phyloP scores from a whole-genome alignment of 305 asterid genomes.

The Rubia occidens region DNA sequence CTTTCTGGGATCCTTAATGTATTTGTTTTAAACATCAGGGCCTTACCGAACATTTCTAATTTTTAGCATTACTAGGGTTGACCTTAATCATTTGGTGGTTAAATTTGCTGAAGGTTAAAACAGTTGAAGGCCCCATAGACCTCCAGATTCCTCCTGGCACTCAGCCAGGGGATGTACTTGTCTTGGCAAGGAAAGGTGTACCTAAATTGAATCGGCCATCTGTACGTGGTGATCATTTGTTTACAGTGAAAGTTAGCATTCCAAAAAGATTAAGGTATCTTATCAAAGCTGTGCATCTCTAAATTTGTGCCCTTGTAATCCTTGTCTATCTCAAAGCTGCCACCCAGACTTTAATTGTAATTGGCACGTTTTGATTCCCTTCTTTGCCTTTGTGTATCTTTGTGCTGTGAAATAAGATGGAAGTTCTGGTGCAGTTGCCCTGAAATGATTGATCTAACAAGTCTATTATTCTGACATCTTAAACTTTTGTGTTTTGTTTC shows the following conservation, averaged over 20 bases:
- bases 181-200: slow-evolving; percentile 93
- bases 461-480: background rate
- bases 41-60: background rate
- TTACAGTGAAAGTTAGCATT: slow-evolving; percentile 77
- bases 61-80: background rate
- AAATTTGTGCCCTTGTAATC: background rate
- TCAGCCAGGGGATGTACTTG: slow-evolving; percentile 98
- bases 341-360: background rate
- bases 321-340: background rate
- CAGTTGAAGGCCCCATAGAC: slow-evolving; percentile 86
- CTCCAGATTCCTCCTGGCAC: slow-evolving; percentile 97
- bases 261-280: slow-evolving; percentile 80
- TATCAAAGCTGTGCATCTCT: background rate
- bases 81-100: slow-evolving; percentile 17
- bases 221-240: slow-evolving; percentile 95
- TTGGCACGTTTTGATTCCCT: background rate
- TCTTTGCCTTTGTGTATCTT: background rate
- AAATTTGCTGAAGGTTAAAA: slow-evolving; percentile 57
- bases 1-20: background rate
- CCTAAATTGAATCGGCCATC: slow-evolving; percentile 92
- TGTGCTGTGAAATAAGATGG: background rate
- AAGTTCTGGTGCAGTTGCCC: background rate
- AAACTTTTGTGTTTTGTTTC: background rate
- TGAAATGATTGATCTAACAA: background rate
- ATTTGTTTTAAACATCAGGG: background rate